Evolutionary conservation across 1,284 basidiomycete genomes (phyloP).

Genomic region (Fomes fomentarius): DNA sequence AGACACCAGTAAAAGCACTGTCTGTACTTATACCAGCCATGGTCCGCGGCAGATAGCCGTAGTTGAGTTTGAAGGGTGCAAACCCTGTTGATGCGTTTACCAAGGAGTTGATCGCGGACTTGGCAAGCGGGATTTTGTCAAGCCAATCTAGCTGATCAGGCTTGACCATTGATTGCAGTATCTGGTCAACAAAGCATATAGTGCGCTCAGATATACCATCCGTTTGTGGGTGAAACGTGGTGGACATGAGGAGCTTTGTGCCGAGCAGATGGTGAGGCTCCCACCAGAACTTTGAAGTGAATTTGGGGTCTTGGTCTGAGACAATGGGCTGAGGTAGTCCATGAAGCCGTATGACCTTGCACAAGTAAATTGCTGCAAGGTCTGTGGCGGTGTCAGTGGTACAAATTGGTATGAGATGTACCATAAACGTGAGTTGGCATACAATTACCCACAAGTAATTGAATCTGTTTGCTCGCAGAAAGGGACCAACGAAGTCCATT

Average conservation of each 20-base stretch:
- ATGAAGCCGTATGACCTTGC: slow-evolving; percentile 45
- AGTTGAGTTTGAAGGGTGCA: slow-evolving; percentile 39
- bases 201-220: slow-evolving; percentile 26
- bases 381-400: slow-evolving; percentile 36
- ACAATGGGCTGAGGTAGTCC: slow-evolving; percentile 43
- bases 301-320: slow-evolving; percentile 38
- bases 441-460: slow-evolving; percentile 42
- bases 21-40: slow-evolving; percentile 5
- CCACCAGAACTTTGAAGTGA: slow-evolving; percentile 48
- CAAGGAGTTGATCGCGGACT: slow-evolving; percentile 44
- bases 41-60: slow-evolving; percentile 28
- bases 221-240: slow-evolving; percentile 47
- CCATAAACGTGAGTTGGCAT: slow-evolving; percentile 37
- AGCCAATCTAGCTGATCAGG: slow-evolving; percentile 48
- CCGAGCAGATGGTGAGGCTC: slow-evolving; percentile 38
- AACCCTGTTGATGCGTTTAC: slow-evolving; percentile 36
- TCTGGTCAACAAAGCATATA: slow-evolving; percentile 35
- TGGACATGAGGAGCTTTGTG: slow-evolving; percentile 42
- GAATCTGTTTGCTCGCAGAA: slow-evolving; percentile 35
- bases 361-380: slow-evolving; percentile 35
- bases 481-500: slow-evolving; percentile 48
- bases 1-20: not conserved
- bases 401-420: slow-evolving; percentile 38
- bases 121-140: slow-evolving; percentile 35
- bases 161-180: slow-evolving; percentile 40